These are phyloP conservation scores for Citrullus colocynthis DNA, from an alignment of 306 rosid genomes.

Conservation along the genomic window DNA sequence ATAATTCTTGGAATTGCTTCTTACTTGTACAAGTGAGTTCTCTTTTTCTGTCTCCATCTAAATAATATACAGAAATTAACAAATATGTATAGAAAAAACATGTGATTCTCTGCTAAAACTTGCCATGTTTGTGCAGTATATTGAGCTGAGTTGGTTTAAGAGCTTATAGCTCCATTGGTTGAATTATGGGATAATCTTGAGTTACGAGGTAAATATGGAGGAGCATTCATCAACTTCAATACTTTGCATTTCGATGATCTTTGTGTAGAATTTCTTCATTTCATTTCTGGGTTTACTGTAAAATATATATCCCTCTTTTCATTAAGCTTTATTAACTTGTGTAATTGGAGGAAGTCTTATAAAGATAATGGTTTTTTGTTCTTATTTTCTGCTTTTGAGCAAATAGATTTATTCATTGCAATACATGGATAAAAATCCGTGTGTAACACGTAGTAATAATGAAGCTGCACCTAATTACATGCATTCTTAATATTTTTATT, in stretches of 20 bases:
- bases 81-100: background rate
- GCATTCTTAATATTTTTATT: too few species aligned
- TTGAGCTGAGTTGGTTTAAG: background rate
- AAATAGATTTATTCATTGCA: background rate
- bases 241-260: background rate
- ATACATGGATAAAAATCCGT: too few species aligned
- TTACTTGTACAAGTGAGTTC: conserved; percentile 63
- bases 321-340: background rate
- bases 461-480: too few species aligned
- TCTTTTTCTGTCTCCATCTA: background rate
- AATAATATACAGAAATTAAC: too few species aligned
- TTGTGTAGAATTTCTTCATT: background rate
- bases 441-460: too few species aligned
- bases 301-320: background rate
- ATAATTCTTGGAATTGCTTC: conserved; percentile 59
- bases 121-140: background rate
- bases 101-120: background rate
- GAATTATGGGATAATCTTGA: background rate
- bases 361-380: background rate
- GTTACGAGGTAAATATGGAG: background rate
- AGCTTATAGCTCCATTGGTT: background rate
- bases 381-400: background rate
- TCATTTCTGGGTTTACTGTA: background rate
- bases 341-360: background rate
- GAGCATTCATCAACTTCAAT: background rate